Percentiles rank a stretch among this genome's conserved stretches.
phyloP scores from a whole-genome alignment of 768 basidiomycete genomes.

The Infundibulicybe gibba region DNA sequence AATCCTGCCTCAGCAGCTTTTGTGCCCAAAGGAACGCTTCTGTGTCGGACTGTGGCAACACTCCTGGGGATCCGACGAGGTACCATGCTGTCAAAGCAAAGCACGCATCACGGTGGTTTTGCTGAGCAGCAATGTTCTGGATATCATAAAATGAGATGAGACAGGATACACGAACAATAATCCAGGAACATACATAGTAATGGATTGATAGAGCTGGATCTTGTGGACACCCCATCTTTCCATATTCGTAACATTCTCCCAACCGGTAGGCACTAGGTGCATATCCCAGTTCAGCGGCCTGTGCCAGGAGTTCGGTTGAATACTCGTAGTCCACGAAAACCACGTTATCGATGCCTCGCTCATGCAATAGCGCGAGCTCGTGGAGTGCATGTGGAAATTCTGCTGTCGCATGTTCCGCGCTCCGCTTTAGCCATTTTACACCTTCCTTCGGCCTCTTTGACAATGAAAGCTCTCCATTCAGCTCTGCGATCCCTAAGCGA shows the following conservation, averaged over 20 bases:
- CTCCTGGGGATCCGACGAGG: constrained; percentile 95
- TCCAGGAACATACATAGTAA: constrained; percentile 78
- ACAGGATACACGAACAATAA: constrained; percentile 3
- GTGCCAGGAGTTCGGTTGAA: constrained; percentile 88
- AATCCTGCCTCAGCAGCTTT: constrained; percentile 88
- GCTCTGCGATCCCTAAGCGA: constrained; percentile 91
- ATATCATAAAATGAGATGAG: constrained; percentile 7
- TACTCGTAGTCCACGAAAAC: constrained; percentile 97
- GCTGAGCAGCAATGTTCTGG: constrained; percentile 97
- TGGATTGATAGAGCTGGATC: constrained; percentile 97
- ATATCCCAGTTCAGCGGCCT: constrained; percentile 94
- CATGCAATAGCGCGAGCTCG: constrained; percentile 90
- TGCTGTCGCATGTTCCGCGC: constrained; percentile 89
- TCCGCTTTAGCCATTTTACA: constrained; percentile 97
- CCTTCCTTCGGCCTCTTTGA: constrained; percentile 90
- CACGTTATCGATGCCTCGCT: constrained; percentile 97
- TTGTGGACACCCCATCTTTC: constrained; percentile 96
- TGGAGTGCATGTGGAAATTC: constrained; percentile 97
- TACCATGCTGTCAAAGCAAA: constrained; percentile 99
- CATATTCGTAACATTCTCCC: constrained; percentile 99
- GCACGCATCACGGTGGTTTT: constrained; percentile 94
- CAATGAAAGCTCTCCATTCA: constrained; percentile 91
- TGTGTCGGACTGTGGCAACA: constrained; percentile 96
- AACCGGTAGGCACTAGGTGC: constrained; percentile 93
- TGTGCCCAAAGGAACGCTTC: constrained; percentile 98